Evolutionary conservation across 2,329 filamentous ascomycete species (phyloP), one percentile per base, ranked within the genome.

Genomic region (Fusarium humuli): DNA sequence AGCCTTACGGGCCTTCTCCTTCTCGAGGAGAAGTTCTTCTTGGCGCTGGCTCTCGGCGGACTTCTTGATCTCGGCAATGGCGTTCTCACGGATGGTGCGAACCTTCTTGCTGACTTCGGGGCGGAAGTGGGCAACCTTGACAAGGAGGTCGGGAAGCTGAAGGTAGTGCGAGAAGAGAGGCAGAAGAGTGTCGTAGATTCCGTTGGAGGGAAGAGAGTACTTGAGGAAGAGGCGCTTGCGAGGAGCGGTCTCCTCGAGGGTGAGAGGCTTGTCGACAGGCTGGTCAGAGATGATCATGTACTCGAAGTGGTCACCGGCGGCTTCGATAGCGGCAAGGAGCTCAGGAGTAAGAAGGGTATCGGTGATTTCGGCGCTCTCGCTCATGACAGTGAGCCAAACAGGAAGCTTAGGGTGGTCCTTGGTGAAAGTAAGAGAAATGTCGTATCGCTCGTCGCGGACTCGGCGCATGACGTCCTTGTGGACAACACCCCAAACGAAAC

Each of bases 391-490:
- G 58, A 91, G 86, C 94, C 94, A 99, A 70, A 87, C 82, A 34
- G 96, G 95, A 34, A 99, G 89, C 85, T 97, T 98, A 58, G 91
- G 79, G 82, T 94, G 89, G 77, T 99, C 96, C 86, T 97, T 97
- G 78, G 95, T 98, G 71, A 90, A 90, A 44, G 96, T 98, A 73
- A 99, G 88, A 56, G 93, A 97, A 57, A 98, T 85, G 79, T 99
- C 96, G 82, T 98, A 99, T 75, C 96, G 92, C 69, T 97, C 94
- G 49, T 97, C 92, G 67, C 96, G 92, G 75, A 97, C 87, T 76
- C 89, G 85, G 84, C 93, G 93, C 95, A 99, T 98, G 79, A 87
- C 83, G 75, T 94, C 91, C 88, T 99, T 99, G 87, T 98, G 94
- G 68, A 98, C 94, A 72, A 99, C 82, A 52, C 94, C 95, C 88